These are phyloP conservation scores for Herpetospermum pedunculosum DNA, from an alignment of 306 rosid species.

Conservation along the genomic window DNA sequence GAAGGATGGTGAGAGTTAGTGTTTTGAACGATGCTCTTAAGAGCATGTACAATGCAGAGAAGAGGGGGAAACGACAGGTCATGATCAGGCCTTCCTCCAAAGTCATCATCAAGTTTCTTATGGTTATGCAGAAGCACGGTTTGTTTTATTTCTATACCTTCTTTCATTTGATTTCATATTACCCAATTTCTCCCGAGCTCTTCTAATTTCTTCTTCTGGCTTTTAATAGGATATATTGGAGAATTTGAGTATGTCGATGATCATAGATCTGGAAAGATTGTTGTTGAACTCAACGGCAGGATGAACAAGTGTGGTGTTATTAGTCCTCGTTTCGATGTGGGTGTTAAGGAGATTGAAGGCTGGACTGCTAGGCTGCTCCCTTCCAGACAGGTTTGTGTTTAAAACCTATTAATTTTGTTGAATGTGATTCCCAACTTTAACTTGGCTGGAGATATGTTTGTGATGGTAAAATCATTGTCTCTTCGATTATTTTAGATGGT, in stretches of 20 bases:
- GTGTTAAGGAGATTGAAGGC: slow-evolving; percentile 14
- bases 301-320: slow-evolving; percentile 16
- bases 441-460: neutral
- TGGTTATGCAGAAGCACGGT: slow-evolving; percentile 18
- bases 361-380: slow-evolving; percentile 17
- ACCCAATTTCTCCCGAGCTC: neutral
- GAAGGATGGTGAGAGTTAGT: slow-evolving; percentile 16
- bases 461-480: neutral
- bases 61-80: slow-evolving; percentile 13
- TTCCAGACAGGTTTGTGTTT: slow-evolving; percentile 10
- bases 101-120: slow-evolving; percentile 14
- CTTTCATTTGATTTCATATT: neutral
- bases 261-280: slow-evolving; percentile 16
- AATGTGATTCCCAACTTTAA: neutral
- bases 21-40: slow-evolving; percentile 17
- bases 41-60: slow-evolving; percentile 19
- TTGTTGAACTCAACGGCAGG: slow-evolving; percentile 14
- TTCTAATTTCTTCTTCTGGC: neutral
- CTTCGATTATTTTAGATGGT: neutral
- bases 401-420: neutral
- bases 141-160: neutral
- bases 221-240: slow-evolving; percentile 7
- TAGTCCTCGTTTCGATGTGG: slow-evolving; percentile 16
- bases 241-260: slow-evolving; percentile 14
- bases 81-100: slow-evolving; percentile 14